A percentile compares a stretch with the other conserved stretches of the same genome.
These are phyloP conservation scores for Solanum etuberosum DNA, from an alignment of 257 asterid species.

Conservation along the genomic window DNA sequence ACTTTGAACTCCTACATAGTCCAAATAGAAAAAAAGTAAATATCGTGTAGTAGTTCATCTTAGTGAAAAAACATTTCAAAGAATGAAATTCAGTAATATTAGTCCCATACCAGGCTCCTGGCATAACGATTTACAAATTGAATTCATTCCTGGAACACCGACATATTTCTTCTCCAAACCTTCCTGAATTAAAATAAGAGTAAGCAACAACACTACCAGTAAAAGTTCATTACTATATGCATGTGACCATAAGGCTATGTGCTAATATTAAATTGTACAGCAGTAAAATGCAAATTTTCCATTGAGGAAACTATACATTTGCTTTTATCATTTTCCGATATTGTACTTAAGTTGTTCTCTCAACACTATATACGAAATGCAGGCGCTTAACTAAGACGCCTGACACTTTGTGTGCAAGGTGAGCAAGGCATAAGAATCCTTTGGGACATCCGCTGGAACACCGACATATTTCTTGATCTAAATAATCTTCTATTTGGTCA, in stretches of 20 bases:
- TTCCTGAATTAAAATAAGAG: constrained; percentile 37
- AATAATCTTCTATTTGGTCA: background rate
- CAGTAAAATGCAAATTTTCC: background rate
- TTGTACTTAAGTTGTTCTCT: background rate
- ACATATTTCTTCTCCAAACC: constrained; percentile 53
- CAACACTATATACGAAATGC: background rate
- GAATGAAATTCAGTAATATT: background rate
- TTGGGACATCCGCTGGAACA: background rate
- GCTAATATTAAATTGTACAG: background rate
- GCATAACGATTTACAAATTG: constrained; percentile 67
- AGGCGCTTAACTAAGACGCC: background rate
- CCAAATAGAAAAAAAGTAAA: background rate
- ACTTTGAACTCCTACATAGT: constrained; percentile 49
- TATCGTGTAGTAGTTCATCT: background rate
- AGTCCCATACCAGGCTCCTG: constrained; percentile 53
- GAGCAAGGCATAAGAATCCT: background rate
- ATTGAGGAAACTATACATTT: background rate
- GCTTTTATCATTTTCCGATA: background rate
- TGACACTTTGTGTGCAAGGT: background rate
- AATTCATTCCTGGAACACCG: constrained; percentile 91
- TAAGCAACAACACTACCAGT: background rate
- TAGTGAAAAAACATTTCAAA: background rate
- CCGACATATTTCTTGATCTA: background rate
- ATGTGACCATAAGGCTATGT: background rate
- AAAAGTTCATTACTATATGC: background rate